These are phyloP conservation scores for Cordyceps pruinosa DNA, from an alignment of 2,329 filamentous ascomycete genomes.

Conservation along the genomic window DNA sequence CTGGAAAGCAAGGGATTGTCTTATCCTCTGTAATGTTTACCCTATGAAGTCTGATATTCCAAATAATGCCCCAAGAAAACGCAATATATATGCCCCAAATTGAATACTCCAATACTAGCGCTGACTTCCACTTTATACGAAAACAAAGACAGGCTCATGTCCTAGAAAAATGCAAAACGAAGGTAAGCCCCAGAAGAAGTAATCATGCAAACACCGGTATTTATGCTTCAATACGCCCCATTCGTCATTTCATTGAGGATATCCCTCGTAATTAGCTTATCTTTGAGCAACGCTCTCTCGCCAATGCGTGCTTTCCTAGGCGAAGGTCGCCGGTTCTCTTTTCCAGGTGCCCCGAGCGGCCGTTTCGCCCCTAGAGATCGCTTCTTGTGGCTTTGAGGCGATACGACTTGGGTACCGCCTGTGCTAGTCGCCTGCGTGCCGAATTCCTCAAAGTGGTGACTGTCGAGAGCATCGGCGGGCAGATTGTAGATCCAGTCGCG, in stretches of 20 bases:
- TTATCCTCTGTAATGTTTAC: neutral
- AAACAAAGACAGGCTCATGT: neutral
- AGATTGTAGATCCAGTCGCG: constrained; percentile 77
- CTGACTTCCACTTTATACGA: neutral
- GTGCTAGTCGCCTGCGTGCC: constrained; percentile 38
- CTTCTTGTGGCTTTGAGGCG: constrained; percentile 21
- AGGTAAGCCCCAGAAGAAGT: neutral
- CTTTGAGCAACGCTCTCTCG: constrained; percentile 55
- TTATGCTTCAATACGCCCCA: constrained; percentile 30
- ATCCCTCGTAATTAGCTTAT: constrained; percentile 64
- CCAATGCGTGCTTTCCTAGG: constrained; percentile 54
- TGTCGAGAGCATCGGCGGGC: constrained; percentile 53
- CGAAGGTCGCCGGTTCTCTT: constrained; percentile 40
- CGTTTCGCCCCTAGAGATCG: constrained; percentile 15
- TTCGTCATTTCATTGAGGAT: constrained; percentile 66
- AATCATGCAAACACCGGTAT: constrained; percentile 2
- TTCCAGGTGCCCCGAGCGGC: constrained; percentile 22
- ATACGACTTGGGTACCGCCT: constrained; percentile 17
- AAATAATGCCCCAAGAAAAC: constrained; percentile 5
- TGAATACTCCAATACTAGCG: constrained; percentile 12
- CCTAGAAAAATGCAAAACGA: neutral
- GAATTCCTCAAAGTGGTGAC: constrained; percentile 60
- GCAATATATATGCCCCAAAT: constrained; percentile 11
- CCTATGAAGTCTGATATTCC: constrained; percentile 8
- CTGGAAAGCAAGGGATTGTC: neutral